phyloP scores from a whole-genome alignment of 1,139 yeast genomes.

The Kurtzmaniella natalensis region DNA sequence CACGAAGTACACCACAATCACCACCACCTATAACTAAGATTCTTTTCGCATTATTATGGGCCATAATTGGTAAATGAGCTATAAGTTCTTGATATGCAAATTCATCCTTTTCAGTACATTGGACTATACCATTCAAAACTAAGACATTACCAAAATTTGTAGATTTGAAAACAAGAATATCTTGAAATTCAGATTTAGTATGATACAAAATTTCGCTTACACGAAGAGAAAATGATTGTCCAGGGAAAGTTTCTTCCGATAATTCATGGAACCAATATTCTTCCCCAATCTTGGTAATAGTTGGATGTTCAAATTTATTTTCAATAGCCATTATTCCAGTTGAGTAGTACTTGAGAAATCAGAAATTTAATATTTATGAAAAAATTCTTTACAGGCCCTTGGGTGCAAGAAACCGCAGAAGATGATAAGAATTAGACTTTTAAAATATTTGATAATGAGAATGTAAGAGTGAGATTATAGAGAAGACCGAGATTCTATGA shows the following conservation, averaged over 20 bases:
- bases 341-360: too few species aligned
- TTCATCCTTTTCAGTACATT: constrained; percentile 87
- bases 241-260: constrained; percentile 35
- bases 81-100: constrained; percentile 90
- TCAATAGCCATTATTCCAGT: constrained; percentile 14
- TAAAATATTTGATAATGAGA: too few species aligned
- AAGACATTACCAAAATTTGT: constrained; percentile 78
- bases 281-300: constrained; percentile 21
- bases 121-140: constrained; percentile 82
- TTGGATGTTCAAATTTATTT: constrained; percentile 21
- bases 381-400: too few species aligned
- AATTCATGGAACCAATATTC: constrained; percentile 41
- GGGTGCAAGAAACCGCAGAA: too few species aligned
- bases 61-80: constrained; percentile 71
- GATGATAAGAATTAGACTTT: too few species aligned
- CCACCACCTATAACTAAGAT: constrained; percentile 93
- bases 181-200: constrained; percentile 34
- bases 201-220: constrained; percentile 33
- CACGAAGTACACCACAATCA: constrained; percentile 89
- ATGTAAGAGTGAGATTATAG: too few species aligned
- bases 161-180: constrained; percentile 67
- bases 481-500: too few species aligned
- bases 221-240: constrained; percentile 41
- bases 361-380: too few species aligned
- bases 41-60: constrained; percentile 67